Conservation (phyloP, 163 green algal species). For the Chlamydomonas reinhardtii region DNA sequence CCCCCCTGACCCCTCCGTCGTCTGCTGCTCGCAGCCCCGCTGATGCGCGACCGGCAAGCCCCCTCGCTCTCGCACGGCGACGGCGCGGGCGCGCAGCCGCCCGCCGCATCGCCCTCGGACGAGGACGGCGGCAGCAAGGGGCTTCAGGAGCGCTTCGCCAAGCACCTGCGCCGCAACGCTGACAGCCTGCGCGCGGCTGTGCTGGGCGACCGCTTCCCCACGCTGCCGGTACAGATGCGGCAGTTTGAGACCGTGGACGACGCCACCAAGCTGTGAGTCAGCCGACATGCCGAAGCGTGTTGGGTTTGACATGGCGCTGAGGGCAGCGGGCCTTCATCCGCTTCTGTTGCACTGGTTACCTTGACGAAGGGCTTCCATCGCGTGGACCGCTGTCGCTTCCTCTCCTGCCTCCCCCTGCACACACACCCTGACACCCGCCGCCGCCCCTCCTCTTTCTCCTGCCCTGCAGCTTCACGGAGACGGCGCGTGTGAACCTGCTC, state of each 20-base stretch:
- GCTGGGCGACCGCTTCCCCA: constrained; percentile 7
- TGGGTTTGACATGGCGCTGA: neutral
- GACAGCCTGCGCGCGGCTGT: neutral
- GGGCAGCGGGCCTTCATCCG: no score
- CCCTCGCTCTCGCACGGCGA: neutral
- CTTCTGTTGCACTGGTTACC: no score
- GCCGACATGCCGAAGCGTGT: no score
- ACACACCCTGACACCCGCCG: no score
- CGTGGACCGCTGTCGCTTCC: no score
- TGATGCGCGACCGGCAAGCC: neutral
- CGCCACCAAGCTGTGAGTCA: constrained; percentile 10
- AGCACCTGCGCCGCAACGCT: constrained; percentile 6
- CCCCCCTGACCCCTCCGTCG: no score
- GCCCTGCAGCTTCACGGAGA: neutral
- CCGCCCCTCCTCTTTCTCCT: neutral
- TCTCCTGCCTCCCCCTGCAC: neutral
- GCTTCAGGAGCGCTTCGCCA: constrained; percentile 11
- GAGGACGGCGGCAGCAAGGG: constrained; percentile 1
- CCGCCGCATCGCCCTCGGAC: neutral
- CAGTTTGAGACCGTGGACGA: neutral
- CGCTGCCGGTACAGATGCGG: constrained; percentile 27
- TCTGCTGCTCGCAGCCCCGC: neutral
- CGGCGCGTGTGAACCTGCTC: constrained; percentile 3
- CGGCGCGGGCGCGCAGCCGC: neutral
- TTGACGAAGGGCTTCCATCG: no score